Evolutionary conservation across 176 grass and related monocot species (phyloP), one percentile per base, ranked within the genome.

Genomic region (Panicum miliaceum): DNA sequence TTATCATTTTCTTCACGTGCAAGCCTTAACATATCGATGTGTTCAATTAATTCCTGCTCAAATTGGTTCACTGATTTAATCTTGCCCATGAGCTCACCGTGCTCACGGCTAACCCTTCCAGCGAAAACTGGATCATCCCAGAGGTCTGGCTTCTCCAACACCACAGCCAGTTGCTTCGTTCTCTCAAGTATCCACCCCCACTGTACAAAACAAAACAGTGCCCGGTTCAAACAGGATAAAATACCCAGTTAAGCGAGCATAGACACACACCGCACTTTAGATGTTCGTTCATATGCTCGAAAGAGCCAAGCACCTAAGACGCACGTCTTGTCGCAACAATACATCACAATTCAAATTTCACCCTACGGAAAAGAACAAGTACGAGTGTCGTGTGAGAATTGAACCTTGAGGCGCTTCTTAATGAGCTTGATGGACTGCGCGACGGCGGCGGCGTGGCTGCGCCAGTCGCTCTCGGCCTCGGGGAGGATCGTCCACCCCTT

Each of bases 51-150:
- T 69, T 98, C 80, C 51, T 91, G 90, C 70, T 94, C 95, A 59
- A 92, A 97, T 68, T 75, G 77, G 63, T 85, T 94, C 59, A 94
- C 92, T 36, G 83, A 90, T 47, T 98, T 98, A 52, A 98, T 88
- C 81, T 92, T 98, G 59, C 89, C 89, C 85, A 98, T 84, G 76
- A 90, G 74, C 78, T 93, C 93, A 61, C 89, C 80, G 25, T 98
- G 93, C 70, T 98, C 96, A 56, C 93, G 96, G 63, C 96, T 98
- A 82, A 94, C 81, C 78, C 60, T 93, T 85, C 93, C 91, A 51
- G 96, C 96, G 57, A 86, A 88, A 90, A 82, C 75, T 22, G 96
- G 85, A 88, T 98, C 93, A 73, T 95, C 96, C 96, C 96, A 98
- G 9, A 98, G 89, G 64, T 95, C 91, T 70, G 96, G 71, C 67